Percentiles rank a stretch among this genome's conserved stretches.
Evolutionary conservation across 1,284 basidiomycete species (phyloP).

Genomic region (Cryptococcus sp.): DNA sequence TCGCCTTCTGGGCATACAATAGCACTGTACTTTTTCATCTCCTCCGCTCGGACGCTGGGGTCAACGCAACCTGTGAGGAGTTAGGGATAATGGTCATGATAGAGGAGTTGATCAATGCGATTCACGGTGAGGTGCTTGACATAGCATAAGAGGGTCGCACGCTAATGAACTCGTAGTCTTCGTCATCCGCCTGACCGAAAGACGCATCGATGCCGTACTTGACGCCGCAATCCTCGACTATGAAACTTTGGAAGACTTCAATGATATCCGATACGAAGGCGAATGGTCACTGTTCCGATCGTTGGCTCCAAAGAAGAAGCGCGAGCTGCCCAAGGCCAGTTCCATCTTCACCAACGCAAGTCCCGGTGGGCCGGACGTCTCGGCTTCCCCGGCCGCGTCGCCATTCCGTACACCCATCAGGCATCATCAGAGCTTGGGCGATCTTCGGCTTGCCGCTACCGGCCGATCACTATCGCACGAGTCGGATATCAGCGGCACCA

Average conservation of each 20-base stretch:
- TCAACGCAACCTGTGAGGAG: constrained; percentile 73
- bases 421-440: constrained; percentile 31
- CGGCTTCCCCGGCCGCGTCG: constrained; percentile 19
- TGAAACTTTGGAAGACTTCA: constrained; percentile 73
- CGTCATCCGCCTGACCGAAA: constrained; percentile 88
- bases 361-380: constrained; percentile 7
- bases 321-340: constrained; percentile 49
- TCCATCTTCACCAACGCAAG: constrained; percentile 41
- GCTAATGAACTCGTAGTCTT: constrained; percentile 64
- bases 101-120: constrained; percentile 83
- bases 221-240: constrained; percentile 84
- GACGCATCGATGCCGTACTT: constrained; percentile 81
- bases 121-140: constrained; percentile 67
- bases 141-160: neutral
- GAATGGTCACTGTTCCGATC: constrained; percentile 89
- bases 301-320: constrained; percentile 68
- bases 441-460: constrained; percentile 23
- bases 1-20: constrained; percentile 96
- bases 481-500: constrained; percentile 13
- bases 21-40: constrained; percentile 85
- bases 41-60: constrained; percentile 75
- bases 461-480: constrained; percentile 19
- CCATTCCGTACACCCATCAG: constrained; percentile 20
- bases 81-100: constrained; percentile 62
- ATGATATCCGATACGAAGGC: constrained; percentile 86